Base-by-base conservation (phyloP, 2,329 filamentous ascomycete genomes). In the Stylonectria norvegica region DNA sequence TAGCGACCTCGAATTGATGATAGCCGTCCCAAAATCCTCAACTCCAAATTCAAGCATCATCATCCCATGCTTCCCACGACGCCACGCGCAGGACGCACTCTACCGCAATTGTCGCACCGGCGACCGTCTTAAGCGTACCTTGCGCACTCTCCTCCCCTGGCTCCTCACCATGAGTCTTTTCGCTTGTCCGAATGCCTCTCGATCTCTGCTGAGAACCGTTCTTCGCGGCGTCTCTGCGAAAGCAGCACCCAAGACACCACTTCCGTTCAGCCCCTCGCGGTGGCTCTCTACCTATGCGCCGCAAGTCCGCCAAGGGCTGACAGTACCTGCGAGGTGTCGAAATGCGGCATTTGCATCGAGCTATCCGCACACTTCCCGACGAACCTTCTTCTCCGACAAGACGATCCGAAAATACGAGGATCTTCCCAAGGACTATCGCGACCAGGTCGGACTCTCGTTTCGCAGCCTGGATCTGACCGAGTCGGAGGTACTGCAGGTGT, bases 361-460 rank as follows among this genome's bases (percentile, higher is more conserved):
- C 6, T 40, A 48, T 28, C 45, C 47, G 7, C 52, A 45, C 29
- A 49, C 52, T 16, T 45, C 49, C 18, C 53, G 58, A 41, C 56
- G 65, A 31, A 60, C 56, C n/a, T 51, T 68, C 29, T 67, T 67
- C 49, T 57, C 59, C 36, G 54, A 56, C 25, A 56, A 52, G 36
- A 53, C 73, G 36, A 64, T 78, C 43, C 72, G 65, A n/a, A 61
- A 72, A 47, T 84, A 81, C 56, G 68, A 75, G 41, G 67, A 80
- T 36, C 61, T 84, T n/a, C 80, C 79, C 1, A 63, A 63, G 16
- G 66, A 70, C 40, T 84, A 83, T 56, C 65, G 67, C 32, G 79
- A 83, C 56, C 66, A 69, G 33, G 50, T 58, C 2, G 81, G 81
- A 2, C 67, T 85, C 5, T 59, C 65, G 0, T 84, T 83, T 47